These are phyloP conservation scores for Pezizomycotina sp. DNA, from an alignment of 2,329 filamentous ascomycete genomes.

Conservation along the genomic window DNA sequence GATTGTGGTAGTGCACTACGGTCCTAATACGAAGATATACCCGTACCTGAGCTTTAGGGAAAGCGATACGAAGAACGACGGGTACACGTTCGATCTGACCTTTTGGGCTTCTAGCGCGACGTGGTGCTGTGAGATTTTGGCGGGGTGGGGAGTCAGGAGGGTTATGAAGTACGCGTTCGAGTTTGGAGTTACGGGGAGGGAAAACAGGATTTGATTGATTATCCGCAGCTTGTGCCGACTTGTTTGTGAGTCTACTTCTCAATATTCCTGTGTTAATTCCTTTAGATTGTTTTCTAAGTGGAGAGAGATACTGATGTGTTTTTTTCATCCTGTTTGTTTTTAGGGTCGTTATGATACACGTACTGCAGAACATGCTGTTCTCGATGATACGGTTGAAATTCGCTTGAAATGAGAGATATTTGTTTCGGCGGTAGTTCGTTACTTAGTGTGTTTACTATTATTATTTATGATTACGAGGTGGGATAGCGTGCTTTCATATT, in stretches of 20 bases:
- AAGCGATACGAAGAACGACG: constrained; percentile 29
- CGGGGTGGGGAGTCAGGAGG: constrained; percentile 42
- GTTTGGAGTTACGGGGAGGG: constrained; percentile 48
- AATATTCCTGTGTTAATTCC: neutral
- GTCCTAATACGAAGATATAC: constrained; percentile 50
- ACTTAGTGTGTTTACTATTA: no score
- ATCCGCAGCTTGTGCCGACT: constrained; percentile 51
- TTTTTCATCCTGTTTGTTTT: constrained; percentile 2
- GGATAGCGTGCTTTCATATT: no score
- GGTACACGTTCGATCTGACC: constrained; percentile 46
- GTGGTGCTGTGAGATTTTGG: constrained; percentile 49
- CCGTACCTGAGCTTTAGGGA: constrained; percentile 52
- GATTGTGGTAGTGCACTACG: constrained; percentile 49
- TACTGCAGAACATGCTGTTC: constrained; percentile 57
- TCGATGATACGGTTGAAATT: constrained; percentile 51
- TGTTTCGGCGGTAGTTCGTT: no score
- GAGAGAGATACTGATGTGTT: neutral
- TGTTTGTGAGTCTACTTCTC: constrained; percentile 31
- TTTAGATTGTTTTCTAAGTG: neutral
- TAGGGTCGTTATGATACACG: constrained; percentile 46
- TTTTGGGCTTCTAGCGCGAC: constrained; percentile 48
- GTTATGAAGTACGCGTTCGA: constrained; percentile 43
- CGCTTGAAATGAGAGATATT: no score
- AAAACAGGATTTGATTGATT: constrained; percentile 46
- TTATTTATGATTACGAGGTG: no score